These are phyloP conservation scores for Fusarium haematococcum DNA, from an alignment of 2,329 filamentous ascomycete species.

Conservation along the genomic window DNA sequence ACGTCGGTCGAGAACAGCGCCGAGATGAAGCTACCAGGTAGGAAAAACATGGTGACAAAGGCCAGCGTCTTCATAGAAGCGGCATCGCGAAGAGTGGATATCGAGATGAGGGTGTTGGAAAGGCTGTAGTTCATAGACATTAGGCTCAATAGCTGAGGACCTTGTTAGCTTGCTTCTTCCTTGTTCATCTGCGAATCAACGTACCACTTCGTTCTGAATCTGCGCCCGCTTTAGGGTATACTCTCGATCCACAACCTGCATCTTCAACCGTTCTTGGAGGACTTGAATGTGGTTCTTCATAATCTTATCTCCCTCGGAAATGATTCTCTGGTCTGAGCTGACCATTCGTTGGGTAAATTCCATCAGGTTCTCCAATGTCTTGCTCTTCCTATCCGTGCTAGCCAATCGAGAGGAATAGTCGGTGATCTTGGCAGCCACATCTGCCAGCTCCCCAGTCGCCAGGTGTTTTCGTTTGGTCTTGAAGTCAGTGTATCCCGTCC, in stretches of 20 bases:
- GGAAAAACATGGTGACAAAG: constrained; percentile 57
- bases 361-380: constrained; percentile 50
- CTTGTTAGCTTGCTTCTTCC: constrained; percentile 13
- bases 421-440: constrained; percentile 50
- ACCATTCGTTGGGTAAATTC: constrained; percentile 43
- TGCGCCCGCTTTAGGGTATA: constrained; percentile 53
- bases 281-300: constrained; percentile 46
- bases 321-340: neutral
- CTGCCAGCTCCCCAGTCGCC: constrained; percentile 46
- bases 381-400: constrained; percentile 52
- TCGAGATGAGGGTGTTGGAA: constrained; percentile 51
- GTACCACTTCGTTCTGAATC: constrained; percentile 54
- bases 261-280: constrained; percentile 48
- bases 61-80: constrained; percentile 58
- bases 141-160: constrained; percentile 51
- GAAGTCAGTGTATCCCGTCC: constrained; percentile 52
- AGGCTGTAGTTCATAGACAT: constrained; percentile 53
- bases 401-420: constrained; percentile 52
- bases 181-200: constrained; percentile 9
- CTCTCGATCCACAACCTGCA: constrained; percentile 52
- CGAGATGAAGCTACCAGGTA: constrained; percentile 57
- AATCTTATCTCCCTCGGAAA: constrained; percentile 28
- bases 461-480: constrained; percentile 42
- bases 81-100: constrained; percentile 54
- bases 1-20: constrained; percentile 54